These are phyloP conservation scores for Xylaria sp. DNA, from an alignment of 2,329 filamentous ascomycete species.

Conservation along the genomic window DNA sequence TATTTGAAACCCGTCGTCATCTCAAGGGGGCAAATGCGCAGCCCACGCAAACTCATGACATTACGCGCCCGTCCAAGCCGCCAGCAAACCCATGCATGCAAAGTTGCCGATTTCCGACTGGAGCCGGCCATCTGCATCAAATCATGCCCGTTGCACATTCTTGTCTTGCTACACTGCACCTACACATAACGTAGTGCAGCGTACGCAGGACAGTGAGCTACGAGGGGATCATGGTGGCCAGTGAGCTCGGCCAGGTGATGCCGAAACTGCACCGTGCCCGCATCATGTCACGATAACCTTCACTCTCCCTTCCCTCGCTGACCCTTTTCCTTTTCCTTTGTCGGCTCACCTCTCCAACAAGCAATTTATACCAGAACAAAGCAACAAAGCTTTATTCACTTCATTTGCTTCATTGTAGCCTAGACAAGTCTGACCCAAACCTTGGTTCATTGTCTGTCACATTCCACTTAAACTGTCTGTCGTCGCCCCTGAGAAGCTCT, in stretches of 20 bases:
- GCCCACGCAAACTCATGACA: conserved; percentile 12
- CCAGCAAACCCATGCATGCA: conserved; percentile 16
- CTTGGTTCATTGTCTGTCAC: conserved; percentile 5
- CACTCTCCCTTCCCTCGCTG: background rate
- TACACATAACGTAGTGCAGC: no score
- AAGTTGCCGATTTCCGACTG: conserved; percentile 28
- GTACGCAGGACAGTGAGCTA: no score
- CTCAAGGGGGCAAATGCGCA: conserved; percentile 36
- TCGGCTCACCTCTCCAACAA: conserved; percentile 6
- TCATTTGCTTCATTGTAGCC: conserved; percentile 13
- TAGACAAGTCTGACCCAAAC: background rate
- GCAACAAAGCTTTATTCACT: conserved; percentile 9
- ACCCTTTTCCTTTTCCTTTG: background rate
- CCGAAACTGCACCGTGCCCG: conserved; percentile 22
- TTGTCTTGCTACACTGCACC: conserved; percentile 18
- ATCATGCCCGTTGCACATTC: conserved; percentile 28
- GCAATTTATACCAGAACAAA: background rate
- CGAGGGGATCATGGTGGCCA: conserved; percentile 20
- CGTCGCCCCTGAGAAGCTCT: conserved; percentile 11
- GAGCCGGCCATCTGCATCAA: conserved; percentile 18
- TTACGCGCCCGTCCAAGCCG: conserved; percentile 33
- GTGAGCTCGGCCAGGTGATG: conserved; percentile 27
- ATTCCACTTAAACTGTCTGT: background rate
- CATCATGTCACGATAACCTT: conserved; percentile 3
- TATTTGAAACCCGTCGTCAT: conserved; percentile 37